Evolutionary conservation across 2,329 filamentous ascomycete genomes (phyloP).

Genomic region (Leptodontidium sp.): DNA sequence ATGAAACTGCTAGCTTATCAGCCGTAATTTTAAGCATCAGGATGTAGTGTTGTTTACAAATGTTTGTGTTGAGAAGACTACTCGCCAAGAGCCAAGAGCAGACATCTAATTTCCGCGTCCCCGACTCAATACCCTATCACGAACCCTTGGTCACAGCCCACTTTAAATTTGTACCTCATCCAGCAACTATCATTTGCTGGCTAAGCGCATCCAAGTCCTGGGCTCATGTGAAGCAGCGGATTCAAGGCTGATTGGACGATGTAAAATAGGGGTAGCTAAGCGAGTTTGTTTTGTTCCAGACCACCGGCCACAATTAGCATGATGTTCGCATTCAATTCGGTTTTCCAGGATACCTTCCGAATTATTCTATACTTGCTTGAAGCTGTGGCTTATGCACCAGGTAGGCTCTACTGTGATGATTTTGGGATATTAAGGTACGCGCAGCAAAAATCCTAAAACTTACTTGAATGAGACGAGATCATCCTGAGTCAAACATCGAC

Average conservation of each 20-base stretch:
- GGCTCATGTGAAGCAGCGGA: not conserved
- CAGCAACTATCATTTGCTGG: not conserved
- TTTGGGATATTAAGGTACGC: too few relatives aligned
- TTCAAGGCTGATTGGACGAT: not conserved
- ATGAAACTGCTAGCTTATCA: too few relatives aligned
- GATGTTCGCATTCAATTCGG: too few relatives aligned
- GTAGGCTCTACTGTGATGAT: too few relatives aligned
- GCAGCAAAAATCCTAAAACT: too few relatives aligned
- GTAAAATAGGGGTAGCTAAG: not conserved
- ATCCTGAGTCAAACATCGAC: too few relatives aligned
- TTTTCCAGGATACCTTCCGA: too few relatives aligned
- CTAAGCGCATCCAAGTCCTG: not conserved
- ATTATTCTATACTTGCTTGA: too few relatives aligned
- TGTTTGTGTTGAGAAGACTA: not conserved
- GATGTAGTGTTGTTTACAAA: not conserved
- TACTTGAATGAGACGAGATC: too few relatives aligned
- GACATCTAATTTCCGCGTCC: slow-evolving; percentile 6
- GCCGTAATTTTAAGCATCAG: not conserved
- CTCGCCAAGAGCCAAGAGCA: slow-evolving; percentile 4
- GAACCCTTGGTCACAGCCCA: not conserved
- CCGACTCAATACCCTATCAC: not conserved
- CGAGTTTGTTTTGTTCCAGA: slow-evolving; percentile 3
- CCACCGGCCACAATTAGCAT: too few relatives aligned
- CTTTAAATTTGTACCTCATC: not conserved
- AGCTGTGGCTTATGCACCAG: too few relatives aligned